These are phyloP conservation scores for Tolypocladium nubicola DNA, from an alignment of 2,329 filamentous ascomycete species.

Conservation along the genomic window DNA sequence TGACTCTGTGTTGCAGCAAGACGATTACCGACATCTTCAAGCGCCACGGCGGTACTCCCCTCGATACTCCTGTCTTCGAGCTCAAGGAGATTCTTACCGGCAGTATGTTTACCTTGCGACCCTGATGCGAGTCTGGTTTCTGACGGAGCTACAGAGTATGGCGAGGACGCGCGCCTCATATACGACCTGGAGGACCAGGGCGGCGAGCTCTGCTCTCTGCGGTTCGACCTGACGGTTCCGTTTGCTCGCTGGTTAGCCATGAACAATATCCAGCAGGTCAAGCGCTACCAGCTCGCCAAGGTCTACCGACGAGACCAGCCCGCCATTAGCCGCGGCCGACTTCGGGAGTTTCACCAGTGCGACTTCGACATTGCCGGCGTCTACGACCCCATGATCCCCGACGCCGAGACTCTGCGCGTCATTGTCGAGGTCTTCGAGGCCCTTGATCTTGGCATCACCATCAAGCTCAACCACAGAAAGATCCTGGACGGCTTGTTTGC, in stretches of 20 bases:
- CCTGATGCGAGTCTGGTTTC: neutral
- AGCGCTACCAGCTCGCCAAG: slow-evolving; percentile 92
- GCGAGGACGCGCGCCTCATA: slow-evolving; percentile 86
- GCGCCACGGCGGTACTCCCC: slow-evolving; percentile 67
- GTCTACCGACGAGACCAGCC: slow-evolving; percentile 45
- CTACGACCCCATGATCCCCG: slow-evolving; percentile 85
- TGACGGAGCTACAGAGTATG: slow-evolving; percentile 47
- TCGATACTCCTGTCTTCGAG: slow-evolving; percentile 80
- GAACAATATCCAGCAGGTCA: slow-evolving; percentile 79
- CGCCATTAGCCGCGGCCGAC: slow-evolving; percentile 77
- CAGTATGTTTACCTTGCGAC: neutral
- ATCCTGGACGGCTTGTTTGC: slow-evolving; percentile 88
- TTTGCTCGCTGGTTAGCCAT: slow-evolving; percentile 90
- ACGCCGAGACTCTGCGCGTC: slow-evolving; percentile 80
- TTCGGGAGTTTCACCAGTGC: slow-evolving; percentile 96
- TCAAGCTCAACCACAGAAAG: slow-evolving; percentile 92
- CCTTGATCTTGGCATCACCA: slow-evolving; percentile 64
- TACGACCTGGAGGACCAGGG: slow-evolving; percentile 83
- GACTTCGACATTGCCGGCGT: slow-evolving; percentile 89
- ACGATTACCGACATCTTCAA: slow-evolving; percentile 73
- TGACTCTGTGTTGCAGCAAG: slow-evolving; percentile 17
- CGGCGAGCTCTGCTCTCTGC: slow-evolving; percentile 62
- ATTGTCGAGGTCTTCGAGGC: slow-evolving; percentile 76
- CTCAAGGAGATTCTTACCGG: slow-evolving; percentile 64
- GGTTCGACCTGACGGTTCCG: slow-evolving; percentile 81